A percentile compares a stretch with the other conserved stretches of the same genome.
Evolutionary conservation across 2,329 filamentous ascomycete species (phyloP).

Genomic region (Diaporthe sp.): DNA sequence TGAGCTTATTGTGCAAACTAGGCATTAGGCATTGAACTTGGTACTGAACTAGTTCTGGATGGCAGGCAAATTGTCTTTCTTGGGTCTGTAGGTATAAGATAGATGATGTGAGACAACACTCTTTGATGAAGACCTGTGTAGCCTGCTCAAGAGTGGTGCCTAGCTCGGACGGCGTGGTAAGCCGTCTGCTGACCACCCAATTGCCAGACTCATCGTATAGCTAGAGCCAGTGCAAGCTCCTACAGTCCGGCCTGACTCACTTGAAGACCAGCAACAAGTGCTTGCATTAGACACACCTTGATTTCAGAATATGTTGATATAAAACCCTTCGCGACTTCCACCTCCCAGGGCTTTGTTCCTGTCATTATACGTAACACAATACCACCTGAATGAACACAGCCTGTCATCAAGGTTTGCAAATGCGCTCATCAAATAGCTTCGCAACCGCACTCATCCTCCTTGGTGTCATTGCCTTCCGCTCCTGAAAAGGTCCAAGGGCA

Average conservation of each 20-base stretch:
- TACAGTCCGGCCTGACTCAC: background rate
- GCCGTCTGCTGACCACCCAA: background rate
- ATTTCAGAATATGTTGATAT: background rate
- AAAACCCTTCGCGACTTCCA: background rate
- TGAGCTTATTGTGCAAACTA: background rate
- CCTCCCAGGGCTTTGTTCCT: background rate
- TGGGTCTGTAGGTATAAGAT: background rate
- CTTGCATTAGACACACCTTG: background rate
- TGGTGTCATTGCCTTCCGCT: constrained; percentile 12
- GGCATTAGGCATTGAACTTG: background rate
- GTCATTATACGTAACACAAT: background rate
- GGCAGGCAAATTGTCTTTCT: background rate
- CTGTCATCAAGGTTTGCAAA: background rate
- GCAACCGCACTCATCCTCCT: constrained; percentile 14
- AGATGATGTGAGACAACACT: background rate
- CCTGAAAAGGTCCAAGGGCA: background rate
- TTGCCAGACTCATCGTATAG: background rate
- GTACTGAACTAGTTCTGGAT: background rate
- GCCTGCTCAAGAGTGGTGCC: background rate
- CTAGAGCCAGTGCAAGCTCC: too few species aligned
- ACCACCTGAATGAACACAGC: background rate
- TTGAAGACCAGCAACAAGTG: background rate
- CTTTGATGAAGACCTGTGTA: background rate
- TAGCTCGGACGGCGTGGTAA: background rate
- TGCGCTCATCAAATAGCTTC: constrained; percentile 4